Percentiles rank a stretch among this genome's conserved stretches.
Conservation (phyloP, 2,329 filamentous ascomycete species). For the Cryphonectria parasitica region DNA sequence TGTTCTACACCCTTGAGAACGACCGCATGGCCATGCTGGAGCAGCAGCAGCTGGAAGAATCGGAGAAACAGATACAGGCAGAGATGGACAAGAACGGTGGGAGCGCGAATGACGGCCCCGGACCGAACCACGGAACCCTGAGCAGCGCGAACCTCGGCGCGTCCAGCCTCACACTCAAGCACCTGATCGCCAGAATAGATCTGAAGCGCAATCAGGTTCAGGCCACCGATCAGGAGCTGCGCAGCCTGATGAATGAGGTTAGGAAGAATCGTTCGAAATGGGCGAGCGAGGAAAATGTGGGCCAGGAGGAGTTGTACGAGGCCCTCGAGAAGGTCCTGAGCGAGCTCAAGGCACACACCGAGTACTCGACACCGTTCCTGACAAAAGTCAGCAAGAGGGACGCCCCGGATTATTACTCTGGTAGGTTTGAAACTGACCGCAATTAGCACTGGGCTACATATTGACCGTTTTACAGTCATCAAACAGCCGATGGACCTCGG, state of each 20-base stretch:
- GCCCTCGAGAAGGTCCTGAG: constrained; percentile 95
- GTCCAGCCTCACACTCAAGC: constrained; percentile 93
- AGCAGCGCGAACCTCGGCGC: constrained; percentile 94
- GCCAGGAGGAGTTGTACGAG: constrained; percentile 97
- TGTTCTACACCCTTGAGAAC: constrained; percentile 94
- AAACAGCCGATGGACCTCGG: constrained; percentile 98
- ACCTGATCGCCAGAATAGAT: constrained; percentile 94
- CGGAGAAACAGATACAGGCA: constrained; percentile 92
- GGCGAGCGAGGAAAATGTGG: constrained; percentile 96
- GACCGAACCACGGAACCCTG: constrained; percentile 80
- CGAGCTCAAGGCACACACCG: constrained; percentile 94
- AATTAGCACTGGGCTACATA: not conserved
- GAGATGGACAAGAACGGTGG: constrained; percentile 78
- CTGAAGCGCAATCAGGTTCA: constrained; percentile 87
- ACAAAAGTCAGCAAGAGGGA: constrained; percentile 96
- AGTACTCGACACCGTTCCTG: constrained; percentile 95
- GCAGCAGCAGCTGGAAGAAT: constrained; percentile 94
- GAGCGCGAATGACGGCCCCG: constrained; percentile 52
- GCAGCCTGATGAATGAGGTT: constrained; percentile 94
- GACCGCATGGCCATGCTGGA: constrained; percentile 96
- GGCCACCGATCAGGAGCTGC: constrained; percentile 89
- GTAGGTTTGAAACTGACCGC: constrained; percentile 55
- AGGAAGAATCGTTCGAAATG: constrained; percentile 98
- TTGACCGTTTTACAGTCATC: constrained; percentile 65
- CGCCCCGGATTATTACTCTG: constrained; percentile 90